Base-by-base conservation (phyloP, 306 rosid species). In the Vicia faba region DNA sequence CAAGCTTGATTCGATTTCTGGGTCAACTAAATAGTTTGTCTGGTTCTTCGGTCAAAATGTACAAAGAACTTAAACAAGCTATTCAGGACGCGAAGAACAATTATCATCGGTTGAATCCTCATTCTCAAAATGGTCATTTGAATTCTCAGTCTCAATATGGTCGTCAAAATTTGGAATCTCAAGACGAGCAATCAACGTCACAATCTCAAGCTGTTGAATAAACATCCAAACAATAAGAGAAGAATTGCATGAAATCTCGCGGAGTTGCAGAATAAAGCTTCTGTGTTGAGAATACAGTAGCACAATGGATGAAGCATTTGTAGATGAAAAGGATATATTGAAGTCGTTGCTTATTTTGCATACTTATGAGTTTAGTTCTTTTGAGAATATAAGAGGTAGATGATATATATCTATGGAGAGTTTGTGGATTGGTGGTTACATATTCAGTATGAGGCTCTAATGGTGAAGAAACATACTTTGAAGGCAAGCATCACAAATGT, bases 1-100 rank as follows among this genome's bases (percentile, higher is more conserved):
- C 74, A 28, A 82, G 85, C 78, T 79, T 95, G 87, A 79, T 68
- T 14, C 73, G 74, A 16, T 86, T 95, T 81, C 81, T 81, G 0
- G 64, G 81, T 49, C 83, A 79, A 44, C 69, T 95, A 65, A 79
- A 60, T 43, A 70, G 56, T 50, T 85, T 90, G 82, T 80, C 95
- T 5, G 83, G 80, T n/a, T 74, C 80, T 72, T 88, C 95, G 35
- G 83, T 84, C 40, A 59, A 64, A 11, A 86, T 86, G 89, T 82
- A 88, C 75, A 61, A 29, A 13, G 83, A 85, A 15, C 80, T 95
- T 48, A 69, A 70, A 60, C 64, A 74, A 61, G 72, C 56, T 39
- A 84, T 95, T 61, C 57, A 75, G 43, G 38, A 38, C 12, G 72
- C 83, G 0, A 88, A 86, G 81, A 72, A 3, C 36, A 25, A 0